Evolutionary conservation across 495 filamentous ascomycete species (phyloP), one percentile per base, ranked within the genome.

Genomic region (Letharia columbiana): DNA sequence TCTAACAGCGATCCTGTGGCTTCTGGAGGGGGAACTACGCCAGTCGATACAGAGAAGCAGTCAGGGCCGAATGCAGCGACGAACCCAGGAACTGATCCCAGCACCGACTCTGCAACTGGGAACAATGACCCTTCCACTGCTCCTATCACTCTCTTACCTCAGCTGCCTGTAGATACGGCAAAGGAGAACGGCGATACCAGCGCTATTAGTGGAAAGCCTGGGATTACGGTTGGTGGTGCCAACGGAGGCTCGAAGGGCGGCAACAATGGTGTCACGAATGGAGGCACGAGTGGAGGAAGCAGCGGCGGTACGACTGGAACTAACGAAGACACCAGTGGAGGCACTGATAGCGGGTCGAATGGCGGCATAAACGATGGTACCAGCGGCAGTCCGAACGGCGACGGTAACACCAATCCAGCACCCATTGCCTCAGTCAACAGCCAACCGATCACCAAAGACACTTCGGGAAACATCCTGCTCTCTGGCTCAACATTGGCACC

Each of bases 381-480:
- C 3, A 44, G 41, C 41, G 41, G 41, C 13, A 12, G 12, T 44
- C 23, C 23, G 23, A 28, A 28, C 23, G 23, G 23, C 23, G 23
- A 28, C 1, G 23, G 50, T 4, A 54, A 54, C 12, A 10, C 50
- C 50, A 35, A 56, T 10, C 52, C 52, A 33, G 28, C 52, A 35
- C 52, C 52, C 13, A 35, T 57, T 57, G 60, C 66, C 35, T 57
- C 49, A 2, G 40, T 67, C 35, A 63, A 58, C 33, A 56, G 45
- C 40, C 66, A 68, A 45, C 39, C 52, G 35, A 33, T 68, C 33
- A 35, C 59, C 15, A 65, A 65, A 47, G 56, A 65, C 37, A 15
- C 62, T 6, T 54, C 64, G 20, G 47, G 66, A 6, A 63, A 68
- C 28, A 37, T 68, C 3, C 23, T 68, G 5, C 33, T 68, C 17